Conservation (phyloP, 495 filamentous ascomycete species). For the Hypoxylon rickii region DNA sequence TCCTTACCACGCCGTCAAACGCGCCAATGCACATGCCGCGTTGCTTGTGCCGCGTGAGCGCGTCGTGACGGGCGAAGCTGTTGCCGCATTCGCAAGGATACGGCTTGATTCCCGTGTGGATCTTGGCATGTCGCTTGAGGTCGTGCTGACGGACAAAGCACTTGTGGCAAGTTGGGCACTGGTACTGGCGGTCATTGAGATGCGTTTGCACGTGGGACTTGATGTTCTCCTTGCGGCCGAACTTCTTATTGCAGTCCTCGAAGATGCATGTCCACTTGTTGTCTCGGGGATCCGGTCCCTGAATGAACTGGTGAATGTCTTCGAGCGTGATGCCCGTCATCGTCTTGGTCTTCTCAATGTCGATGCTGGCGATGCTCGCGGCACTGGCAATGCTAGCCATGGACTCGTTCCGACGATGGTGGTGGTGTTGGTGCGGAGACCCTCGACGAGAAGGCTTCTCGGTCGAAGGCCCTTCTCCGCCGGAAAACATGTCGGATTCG, state of each 20-base stretch:
- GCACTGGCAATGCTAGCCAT: conserved; percentile 53
- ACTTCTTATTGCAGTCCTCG: conserved; percentile 78
- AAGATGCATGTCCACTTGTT: conserved; percentile 88
- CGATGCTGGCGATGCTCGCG: conserved; percentile 60
- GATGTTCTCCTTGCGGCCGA: conserved; percentile 95
- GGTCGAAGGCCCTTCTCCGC: conserved; percentile 22
- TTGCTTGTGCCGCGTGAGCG: conserved; percentile 90
- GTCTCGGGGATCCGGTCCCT: conserved; percentile 71
- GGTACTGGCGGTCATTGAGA: conserved; percentile 90
- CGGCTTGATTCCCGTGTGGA: conserved; percentile 90
- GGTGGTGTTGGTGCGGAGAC: conserved; percentile 29
- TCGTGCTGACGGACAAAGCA: conserved; percentile 97
- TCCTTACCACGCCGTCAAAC: conserved; percentile 78
- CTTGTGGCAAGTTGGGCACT: conserved; percentile 86
- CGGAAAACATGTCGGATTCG: conserved; percentile 11
- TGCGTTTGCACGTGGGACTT: conserved; percentile 98
- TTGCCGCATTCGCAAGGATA: conserved; percentile 90
- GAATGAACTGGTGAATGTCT: conserved; percentile 83
- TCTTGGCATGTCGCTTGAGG: conserved; percentile 94
- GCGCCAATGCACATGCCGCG: conserved; percentile 93
- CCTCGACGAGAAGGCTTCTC: conserved; percentile 36
- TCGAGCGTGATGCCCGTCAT: conserved; percentile 82
- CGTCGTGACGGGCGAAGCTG: conserved; percentile 91
- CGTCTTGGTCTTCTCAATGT: conserved; percentile 59
- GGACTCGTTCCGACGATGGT: conserved; percentile 54